phyloP scores from a whole-genome alignment of 352 stramenopile genomes.

The Pelagophyceae sp. region DNA sequence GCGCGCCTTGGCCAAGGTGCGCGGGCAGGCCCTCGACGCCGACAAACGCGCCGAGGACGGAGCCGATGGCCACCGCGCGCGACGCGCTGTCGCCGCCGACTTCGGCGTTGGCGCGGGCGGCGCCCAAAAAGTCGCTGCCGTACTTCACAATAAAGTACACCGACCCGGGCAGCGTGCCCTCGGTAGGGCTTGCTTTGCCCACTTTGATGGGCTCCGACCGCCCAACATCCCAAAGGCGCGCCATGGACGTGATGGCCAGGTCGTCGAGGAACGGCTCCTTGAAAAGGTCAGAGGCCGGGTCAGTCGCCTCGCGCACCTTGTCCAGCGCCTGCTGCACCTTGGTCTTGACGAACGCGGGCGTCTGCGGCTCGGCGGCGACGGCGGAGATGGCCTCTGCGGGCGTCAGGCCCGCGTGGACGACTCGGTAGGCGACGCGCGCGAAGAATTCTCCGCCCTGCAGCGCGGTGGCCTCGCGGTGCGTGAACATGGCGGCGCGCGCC shows the following conservation, averaged over 20 bases:
- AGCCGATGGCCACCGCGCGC: not conserved
- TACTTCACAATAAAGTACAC: conserved; percentile 6
- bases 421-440: not conserved
- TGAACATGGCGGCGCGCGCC: not conserved
- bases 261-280: not conserved
- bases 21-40: not conserved
- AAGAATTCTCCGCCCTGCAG: not conserved
- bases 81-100: conserved; percentile 5
- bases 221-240: not conserved
- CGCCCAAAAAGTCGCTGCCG: not conserved
- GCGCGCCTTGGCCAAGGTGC: not conserved
- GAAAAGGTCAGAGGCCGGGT: not conserved
- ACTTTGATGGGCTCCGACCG: not conserved
- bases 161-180: not conserved
- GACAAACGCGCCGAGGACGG: not conserved
- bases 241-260: not conserved
- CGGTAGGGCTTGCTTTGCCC: not conserved
- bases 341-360: not conserved
- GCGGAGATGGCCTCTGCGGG: not conserved
- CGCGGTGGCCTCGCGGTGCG: not conserved
- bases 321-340: not conserved
- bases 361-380: not conserved
- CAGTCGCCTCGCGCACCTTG: conserved; percentile 3
- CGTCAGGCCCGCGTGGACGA: not conserved
- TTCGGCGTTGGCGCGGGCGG: not conserved